Evolutionary conservation across 2,329 filamentous ascomycete species (phyloP), one percentile per base, ranked within the genome.

Genomic region (Byssochlamys sp.): DNA sequence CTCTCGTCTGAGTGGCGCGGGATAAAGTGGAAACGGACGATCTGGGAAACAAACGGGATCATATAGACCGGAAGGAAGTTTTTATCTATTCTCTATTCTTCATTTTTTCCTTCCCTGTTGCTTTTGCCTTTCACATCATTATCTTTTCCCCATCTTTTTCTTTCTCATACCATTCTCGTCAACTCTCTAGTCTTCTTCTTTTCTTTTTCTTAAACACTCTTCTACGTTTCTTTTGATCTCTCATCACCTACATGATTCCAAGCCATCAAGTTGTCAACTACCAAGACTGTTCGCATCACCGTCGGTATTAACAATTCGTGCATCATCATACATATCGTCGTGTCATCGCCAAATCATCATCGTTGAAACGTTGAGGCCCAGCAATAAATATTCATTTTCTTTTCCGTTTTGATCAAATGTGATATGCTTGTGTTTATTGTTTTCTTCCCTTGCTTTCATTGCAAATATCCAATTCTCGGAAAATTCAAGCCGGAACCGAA

Each of bases 1-100:
- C 61, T 67, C 65, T 64, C 63, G 63, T 67, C 67, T 64, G 54
- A 50, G 65, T 64, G 69, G 68, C 69, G 69, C 69, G 70, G 70
- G 69, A 65, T 69, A 71, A 71, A 71, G 62, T 69, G 67, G 66
- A 66, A 69, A 66, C 67, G 63, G 67, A 66, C 66, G 66, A 67
- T 70, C 66, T 71, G 66, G 66, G 67, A 69, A 64, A 71, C 65
- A 66, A 69, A 71, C 69, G 69, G 69, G 64, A 60, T 63, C 69
- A 69, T 67, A 71, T 70, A 71, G 67, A 71, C 66, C 64, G 67
- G 67, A 51, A 51, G 49, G 49, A 51, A 51, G 65, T 66, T 70
- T 66, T 70, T 65, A 69, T 66, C 65, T 69, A 61, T 69, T 68
- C 49, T 69, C 58, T 60, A 65, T 60, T 60, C 60, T 59, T 60